Evolutionary conservation across 805 yeast genomes (phyloP).

Genomic region (Phaffomyces antillensis): DNA sequence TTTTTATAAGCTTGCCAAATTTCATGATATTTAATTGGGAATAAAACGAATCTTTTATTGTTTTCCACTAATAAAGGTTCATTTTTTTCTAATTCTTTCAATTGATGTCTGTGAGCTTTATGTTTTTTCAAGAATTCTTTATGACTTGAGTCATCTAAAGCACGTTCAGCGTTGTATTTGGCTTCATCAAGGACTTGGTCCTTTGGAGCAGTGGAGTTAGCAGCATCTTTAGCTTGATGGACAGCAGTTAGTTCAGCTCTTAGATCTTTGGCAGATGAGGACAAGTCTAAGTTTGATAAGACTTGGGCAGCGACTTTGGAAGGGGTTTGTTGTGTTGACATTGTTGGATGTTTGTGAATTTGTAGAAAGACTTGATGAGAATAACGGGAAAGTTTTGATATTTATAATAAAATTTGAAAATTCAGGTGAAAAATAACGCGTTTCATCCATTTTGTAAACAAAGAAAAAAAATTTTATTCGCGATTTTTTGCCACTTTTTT

Average conservation of each 20-base stretch:
- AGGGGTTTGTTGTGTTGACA: constrained; percentile 59
- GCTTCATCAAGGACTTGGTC: constrained; percentile 6
- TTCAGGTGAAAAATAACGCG: no score
- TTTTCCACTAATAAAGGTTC: constrained; percentile 88
- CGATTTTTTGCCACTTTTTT: no score
- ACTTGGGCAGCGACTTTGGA: constrained; percentile 57
- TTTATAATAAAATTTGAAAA: no score
- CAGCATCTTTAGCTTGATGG: constrained; percentile 28
- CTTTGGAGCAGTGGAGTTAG: constrained; percentile 9
- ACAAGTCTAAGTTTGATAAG: constrained; percentile 44
- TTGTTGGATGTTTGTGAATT: constrained; percentile 1
- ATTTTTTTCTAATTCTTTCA: constrained; percentile 71
- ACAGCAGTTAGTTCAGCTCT: constrained; percentile 34
- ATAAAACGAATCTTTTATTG: constrained; percentile 81
- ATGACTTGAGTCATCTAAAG: constrained; percentile 34
- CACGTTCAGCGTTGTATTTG: constrained; percentile 3
- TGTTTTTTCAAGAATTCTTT: constrained; percentile 51
- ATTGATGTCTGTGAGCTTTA: constrained; percentile 61
- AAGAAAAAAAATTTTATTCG: no score
- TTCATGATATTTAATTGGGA: constrained; percentile 96
- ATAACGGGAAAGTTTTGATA: no score
- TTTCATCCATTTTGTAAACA: no score
- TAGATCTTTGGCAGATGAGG: constrained; percentile 32
- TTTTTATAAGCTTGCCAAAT: constrained; percentile 98
- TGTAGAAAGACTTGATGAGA: no score